These are phyloP conservation scores for Arthroderma uncinatum DNA, from an alignment of 2,329 filamentous ascomycete species.

Conservation along the genomic window DNA sequence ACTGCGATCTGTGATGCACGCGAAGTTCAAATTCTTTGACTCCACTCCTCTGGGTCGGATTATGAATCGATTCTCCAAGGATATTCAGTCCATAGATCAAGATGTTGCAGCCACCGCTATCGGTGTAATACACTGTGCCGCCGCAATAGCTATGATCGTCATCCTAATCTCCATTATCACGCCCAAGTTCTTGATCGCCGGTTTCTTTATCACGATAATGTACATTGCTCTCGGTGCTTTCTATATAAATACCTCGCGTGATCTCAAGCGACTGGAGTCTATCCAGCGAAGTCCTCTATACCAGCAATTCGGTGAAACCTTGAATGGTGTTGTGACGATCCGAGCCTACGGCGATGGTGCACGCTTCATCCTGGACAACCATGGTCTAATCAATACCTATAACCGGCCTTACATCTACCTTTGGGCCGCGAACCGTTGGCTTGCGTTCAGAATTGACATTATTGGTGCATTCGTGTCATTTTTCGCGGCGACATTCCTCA, in stretches of 20 bases:
- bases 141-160: slow-evolving; percentile 70
- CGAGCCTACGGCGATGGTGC: slow-evolving; percentile 90
- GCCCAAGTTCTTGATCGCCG: slow-evolving; percentile 79
- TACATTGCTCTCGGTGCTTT: slow-evolving; percentile 77
- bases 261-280: slow-evolving; percentile 89
- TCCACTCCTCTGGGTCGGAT: slow-evolving; percentile 89
- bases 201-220: slow-evolving; percentile 67
- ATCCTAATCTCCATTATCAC: slow-evolving; percentile 79
- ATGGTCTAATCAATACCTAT: slow-evolving; percentile 77
- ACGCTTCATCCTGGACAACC: slow-evolving; percentile 85
- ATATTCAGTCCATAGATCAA: slow-evolving; percentile 88
- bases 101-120: slow-evolving; percentile 91
- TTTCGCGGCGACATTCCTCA: slow-evolving; percentile 84
- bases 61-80: slow-evolving; percentile 98
- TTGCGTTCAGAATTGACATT: slow-evolving; percentile 81
- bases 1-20: slow-evolving; percentile 68
- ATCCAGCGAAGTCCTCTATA: slow-evolving; percentile 90
- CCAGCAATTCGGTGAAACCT: slow-evolving; percentile 93
- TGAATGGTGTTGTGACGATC: slow-evolving; percentile 91
- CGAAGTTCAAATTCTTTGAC: slow-evolving; percentile 96
- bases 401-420: slow-evolving; percentile 89
- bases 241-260: slow-evolving; percentile 85
- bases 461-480: slow-evolving; percentile 87
- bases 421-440: slow-evolving; percentile 95
- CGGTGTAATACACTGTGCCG: slow-evolving; percentile 55